phyloP scores from a whole-genome alignment of 768 basidiomycete species.

The Arthromyces matolae region DNA sequence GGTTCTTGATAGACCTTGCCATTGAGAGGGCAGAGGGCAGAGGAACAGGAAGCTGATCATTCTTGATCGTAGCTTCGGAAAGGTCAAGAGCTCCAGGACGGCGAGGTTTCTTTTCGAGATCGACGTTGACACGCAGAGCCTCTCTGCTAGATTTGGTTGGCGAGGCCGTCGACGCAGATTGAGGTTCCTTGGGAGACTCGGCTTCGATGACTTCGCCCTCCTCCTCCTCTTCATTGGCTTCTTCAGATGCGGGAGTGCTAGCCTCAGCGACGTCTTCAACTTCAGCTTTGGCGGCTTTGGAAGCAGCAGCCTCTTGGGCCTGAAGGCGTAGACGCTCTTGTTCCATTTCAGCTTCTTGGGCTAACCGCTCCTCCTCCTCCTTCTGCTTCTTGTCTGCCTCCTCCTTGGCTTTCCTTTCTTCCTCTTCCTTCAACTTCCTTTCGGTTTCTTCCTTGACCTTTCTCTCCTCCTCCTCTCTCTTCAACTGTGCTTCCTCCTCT shows the following conservation, averaged over 20 bases:
- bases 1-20: constrained; percentile 82
- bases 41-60: constrained; percentile 31
- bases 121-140: constrained; percentile 56
- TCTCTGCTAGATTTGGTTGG: constrained; percentile 49
- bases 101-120: constrained; percentile 37
- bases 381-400: constrained; percentile 37
- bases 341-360: constrained; percentile 43
- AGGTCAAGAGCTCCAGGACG: constrained; percentile 78
- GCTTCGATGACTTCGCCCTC: constrained; percentile 23
- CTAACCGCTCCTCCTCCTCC: constrained; percentile 38
- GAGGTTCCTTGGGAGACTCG: constrained; percentile 30
- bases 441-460: constrained; percentile 30
- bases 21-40: constrained; percentile 71
- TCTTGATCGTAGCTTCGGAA: constrained; percentile 43
- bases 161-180: constrained; percentile 31
- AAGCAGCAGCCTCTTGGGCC: constrained; percentile 39
- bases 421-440: constrained; percentile 49
- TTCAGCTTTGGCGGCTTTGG: constrained; percentile 34
- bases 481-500: constrained; percentile 33
- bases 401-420: constrained; percentile 43
- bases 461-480: constrained; percentile 34
- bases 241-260: constrained; percentile 14
- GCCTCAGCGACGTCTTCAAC: constrained; percentile 26
- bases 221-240: constrained; percentile 32
- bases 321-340: constrained; percentile 33